A percentile compares a stretch with the other conserved stretches of the same genome.
Evolutionary conservation across 2,329 filamentous ascomycete species (phyloP).

Genomic region (Alternaria viburni): DNA sequence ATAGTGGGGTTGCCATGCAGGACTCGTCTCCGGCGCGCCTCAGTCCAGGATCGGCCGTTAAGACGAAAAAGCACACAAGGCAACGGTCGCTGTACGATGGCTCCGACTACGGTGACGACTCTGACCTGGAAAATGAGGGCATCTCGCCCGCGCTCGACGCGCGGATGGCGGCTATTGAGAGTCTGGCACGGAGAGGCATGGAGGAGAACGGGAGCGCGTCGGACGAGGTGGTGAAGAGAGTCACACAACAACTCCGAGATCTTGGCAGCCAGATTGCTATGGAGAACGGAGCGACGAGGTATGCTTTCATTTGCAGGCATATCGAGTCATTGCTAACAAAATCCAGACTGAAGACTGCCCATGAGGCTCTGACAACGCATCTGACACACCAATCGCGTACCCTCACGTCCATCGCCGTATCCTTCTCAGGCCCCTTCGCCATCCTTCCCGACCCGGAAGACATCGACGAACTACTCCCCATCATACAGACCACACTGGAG

Average conservation of each 20-base stretch:
- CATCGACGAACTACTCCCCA: slow-evolving; percentile 71
- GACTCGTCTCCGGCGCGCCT: slow-evolving; percentile 49
- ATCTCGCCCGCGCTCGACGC: slow-evolving; percentile 71
- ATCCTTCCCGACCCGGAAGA: slow-evolving; percentile 67
- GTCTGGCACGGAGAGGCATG: slow-evolving; percentile 66
- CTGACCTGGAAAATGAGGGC: slow-evolving; percentile 71
- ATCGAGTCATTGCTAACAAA: slow-evolving; percentile 18
- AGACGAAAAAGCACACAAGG: slow-evolving; percentile 48
- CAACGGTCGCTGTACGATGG: slow-evolving; percentile 68
- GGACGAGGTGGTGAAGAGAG: slow-evolving; percentile 71
- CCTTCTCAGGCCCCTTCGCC: slow-evolving; percentile 73
- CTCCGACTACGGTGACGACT: slow-evolving; percentile 76
- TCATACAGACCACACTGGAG: slow-evolving; percentile 69
- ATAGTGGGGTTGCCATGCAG: slow-evolving; percentile 55
- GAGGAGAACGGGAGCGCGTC: slow-evolving; percentile 69
- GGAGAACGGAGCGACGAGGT: slow-evolving; percentile 75
- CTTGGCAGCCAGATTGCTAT: slow-evolving; percentile 75
- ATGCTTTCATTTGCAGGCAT: slow-evolving; percentile 24
- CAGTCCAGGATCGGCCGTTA: slow-evolving; percentile 46
- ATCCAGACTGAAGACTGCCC: slow-evolving; percentile 73
- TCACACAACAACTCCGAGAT: slow-evolving; percentile 73
- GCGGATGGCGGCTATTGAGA: slow-evolving; percentile 75
- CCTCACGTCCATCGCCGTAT: slow-evolving; percentile 74
- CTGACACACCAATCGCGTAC: slow-evolving; percentile 76
- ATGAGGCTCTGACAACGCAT: slow-evolving; percentile 76